These are phyloP conservation scores for Rhizophora mangle DNA, from an alignment of 345 rosid genomes.

Conservation along the genomic window DNA sequence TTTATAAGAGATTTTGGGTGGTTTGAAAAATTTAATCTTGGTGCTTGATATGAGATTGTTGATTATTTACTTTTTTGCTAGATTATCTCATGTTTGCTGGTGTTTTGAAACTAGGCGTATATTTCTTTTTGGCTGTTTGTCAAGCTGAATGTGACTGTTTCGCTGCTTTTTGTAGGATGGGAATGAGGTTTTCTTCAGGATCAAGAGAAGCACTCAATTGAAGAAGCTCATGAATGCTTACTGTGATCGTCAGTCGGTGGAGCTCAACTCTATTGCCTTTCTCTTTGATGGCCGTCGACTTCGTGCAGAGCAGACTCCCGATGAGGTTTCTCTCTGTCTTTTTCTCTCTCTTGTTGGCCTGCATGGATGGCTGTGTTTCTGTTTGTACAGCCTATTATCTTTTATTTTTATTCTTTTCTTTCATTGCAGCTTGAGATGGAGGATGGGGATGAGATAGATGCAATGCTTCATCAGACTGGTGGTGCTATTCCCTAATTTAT, in stretches of 20 bases:
- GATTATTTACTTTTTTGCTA: too few relatives aligned
- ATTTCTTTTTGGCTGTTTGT: too few relatives aligned
- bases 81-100: too few relatives aligned
- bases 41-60: too few relatives aligned
- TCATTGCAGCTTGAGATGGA: conserved; percentile 68
- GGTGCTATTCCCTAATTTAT: conserved; percentile 21
- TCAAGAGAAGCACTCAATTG: conserved; percentile 79
- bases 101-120: too few relatives aligned
- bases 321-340: conserved; percentile 46
- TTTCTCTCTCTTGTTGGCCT: not conserved
- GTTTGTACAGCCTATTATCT: not conserved
- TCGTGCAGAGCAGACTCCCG: conserved; percentile 78
- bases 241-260: conserved; percentile 79
- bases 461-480: conserved; percentile 83
- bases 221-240: conserved; percentile 91
- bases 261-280: conserved; percentile 72
- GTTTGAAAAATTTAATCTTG: too few relatives aligned
- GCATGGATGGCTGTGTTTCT: too few relatives aligned
- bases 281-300: conserved; percentile 88
- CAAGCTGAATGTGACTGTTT: too few relatives aligned
- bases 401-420: not conserved
- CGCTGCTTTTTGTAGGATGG: conserved; percentile 52
- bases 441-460: conserved; percentile 88
- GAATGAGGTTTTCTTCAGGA: conserved; percentile 77
- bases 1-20: too few relatives aligned